Conservation (phyloP, 2,329 filamentous ascomycete species). For the Onygenales sp. region DNA sequence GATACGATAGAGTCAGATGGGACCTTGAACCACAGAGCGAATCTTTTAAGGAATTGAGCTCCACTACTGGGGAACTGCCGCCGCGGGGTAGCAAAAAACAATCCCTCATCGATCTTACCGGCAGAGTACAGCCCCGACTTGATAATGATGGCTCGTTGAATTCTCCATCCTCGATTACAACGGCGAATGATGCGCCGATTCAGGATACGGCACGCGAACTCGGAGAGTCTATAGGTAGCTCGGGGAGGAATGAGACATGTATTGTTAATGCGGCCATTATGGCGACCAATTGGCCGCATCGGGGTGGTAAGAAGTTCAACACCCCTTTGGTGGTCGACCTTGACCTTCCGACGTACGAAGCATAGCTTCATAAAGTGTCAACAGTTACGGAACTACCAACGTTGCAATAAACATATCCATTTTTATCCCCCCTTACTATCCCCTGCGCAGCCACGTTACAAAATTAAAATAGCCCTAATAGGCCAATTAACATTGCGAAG, state of each 20-base stretch:
- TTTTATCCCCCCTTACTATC: too few relatives aligned
- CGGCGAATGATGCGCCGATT: conserved; percentile 2
- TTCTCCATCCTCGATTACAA: background rate
- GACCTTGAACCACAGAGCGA: conserved; percentile 8
- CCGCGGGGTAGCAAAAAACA: conserved; percentile 44
- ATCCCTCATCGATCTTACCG: conserved; percentile 44
- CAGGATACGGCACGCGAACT: conserved; percentile 11
- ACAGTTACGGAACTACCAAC: background rate
- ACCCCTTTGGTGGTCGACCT: conserved; percentile 80
- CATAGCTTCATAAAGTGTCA: background rate
- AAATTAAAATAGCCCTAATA: too few relatives aligned
- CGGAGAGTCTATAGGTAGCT: background rate
- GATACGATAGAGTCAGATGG: conserved; percentile 45
- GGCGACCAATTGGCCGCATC: conserved; percentile 56
- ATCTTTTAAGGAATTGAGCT: conserved; percentile 2
- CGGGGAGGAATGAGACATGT: conserved; percentile 55
- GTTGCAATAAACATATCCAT: background rate
- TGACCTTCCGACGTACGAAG: conserved; percentile 46
- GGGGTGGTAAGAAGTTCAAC: conserved; percentile 54
- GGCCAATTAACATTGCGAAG: too few relatives aligned
- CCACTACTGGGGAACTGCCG: conserved; percentile 23
- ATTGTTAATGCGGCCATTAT: conserved; percentile 72
- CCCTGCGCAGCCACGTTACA: too few relatives aligned
- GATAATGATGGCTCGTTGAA: conserved; percentile 19
- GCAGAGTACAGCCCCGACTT: conserved; percentile 24